phyloP scores from a whole-genome alignment of 495 filamentous ascomycete species.

The Hyphodiscus hymeniophilus region DNA sequence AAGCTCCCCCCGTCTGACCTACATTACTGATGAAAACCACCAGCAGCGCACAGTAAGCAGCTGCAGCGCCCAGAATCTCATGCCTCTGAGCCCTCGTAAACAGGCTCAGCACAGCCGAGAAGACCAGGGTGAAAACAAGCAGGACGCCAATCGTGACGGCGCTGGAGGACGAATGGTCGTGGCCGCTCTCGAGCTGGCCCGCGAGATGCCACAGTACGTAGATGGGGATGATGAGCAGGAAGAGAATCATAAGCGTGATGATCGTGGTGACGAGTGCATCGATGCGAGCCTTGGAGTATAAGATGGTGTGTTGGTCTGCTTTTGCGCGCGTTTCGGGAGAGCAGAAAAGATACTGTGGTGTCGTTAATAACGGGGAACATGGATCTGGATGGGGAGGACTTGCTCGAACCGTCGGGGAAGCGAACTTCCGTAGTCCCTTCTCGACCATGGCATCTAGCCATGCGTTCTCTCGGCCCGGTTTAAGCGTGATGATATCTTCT shows the following conservation, averaged over 20 bases:
- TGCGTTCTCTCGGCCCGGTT: constrained; percentile 26
- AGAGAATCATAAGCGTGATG: constrained; percentile 7
- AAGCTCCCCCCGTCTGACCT: neutral
- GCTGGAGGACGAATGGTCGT: no score
- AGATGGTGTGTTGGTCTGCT: constrained; percentile 1
- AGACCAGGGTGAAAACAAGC: constrained; percentile 24
- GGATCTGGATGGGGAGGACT: neutral
- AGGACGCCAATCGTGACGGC: constrained; percentile 14
- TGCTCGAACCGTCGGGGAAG: constrained; percentile 1
- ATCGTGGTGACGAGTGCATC: constrained; percentile 4
- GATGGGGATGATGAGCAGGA: constrained; percentile 10
- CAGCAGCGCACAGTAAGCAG: constrained; percentile 21
- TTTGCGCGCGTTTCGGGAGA: neutral
- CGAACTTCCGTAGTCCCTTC: constrained; percentile 15
- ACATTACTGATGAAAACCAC: constrained; percentile 12
- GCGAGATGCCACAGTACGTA: constrained; percentile 11
- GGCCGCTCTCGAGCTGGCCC: no score
- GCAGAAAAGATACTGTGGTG: constrained; percentile 2
- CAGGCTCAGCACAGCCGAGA: constrained; percentile 22
- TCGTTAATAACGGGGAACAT: neutral
- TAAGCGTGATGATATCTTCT: constrained; percentile 30
- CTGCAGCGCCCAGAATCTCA: constrained; percentile 28
- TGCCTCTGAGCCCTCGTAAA: constrained; percentile 28
- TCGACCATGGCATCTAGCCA: constrained; percentile 32
- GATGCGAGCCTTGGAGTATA: constrained; percentile 1